Percentiles rank a stretch among this genome's conserved stretches.
Evolutionary conservation across 805 yeast species (phyloP).

Genomic region (Teunomyces panamensis): DNA sequence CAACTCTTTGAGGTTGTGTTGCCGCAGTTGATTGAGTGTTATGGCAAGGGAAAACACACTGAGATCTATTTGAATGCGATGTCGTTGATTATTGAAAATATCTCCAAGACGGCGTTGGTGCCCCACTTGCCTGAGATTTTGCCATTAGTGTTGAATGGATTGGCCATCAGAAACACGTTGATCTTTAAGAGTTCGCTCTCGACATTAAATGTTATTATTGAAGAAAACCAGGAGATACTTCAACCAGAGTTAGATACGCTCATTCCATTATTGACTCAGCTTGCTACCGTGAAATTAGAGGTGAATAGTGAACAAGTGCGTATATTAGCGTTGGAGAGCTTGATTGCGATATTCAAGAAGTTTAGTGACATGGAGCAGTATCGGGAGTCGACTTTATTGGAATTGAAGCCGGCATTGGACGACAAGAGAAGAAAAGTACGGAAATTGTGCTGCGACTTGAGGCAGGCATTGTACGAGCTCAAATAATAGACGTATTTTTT

Average conservation of each 20-base stretch:
- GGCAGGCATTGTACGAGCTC: conserved; percentile 45
- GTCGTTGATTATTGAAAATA: conserved; percentile 62
- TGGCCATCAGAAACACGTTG: conserved; percentile 32
- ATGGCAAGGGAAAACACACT: conserved; percentile 2
- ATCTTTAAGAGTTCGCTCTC: conserved; percentile 61
- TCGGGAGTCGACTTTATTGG: conserved; percentile 46
- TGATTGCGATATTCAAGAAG: conserved; percentile 44
- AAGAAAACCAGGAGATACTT: conserved; percentile 53
- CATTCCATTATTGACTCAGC: conserved; percentile 50
- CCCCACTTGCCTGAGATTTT: conserved; percentile 62
- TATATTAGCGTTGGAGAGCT: conserved; percentile 52
- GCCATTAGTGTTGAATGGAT: conserved; percentile 69
- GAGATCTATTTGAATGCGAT: conserved; percentile 62
- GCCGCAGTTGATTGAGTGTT: conserved; percentile 46
- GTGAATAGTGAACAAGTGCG: conserved; percentile 52
- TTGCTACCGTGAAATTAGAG: conserved; percentile 21
- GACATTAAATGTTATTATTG: conserved; percentile 53
- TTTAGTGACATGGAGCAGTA: conserved; percentile 46
- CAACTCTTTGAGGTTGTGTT: conserved; percentile 63
- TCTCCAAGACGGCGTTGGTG: conserved; percentile 60
- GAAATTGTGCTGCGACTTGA: conserved; percentile 70
- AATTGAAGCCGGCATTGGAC: conserved; percentile 55
- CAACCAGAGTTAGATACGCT: conserved; percentile 49
- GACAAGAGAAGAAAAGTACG: conserved; percentile 76
- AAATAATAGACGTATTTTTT: conserved; percentile 5